Evolutionary conservation across 106 monocot species (phyloP).

Genomic region (Ottelia alismoides): DNA sequence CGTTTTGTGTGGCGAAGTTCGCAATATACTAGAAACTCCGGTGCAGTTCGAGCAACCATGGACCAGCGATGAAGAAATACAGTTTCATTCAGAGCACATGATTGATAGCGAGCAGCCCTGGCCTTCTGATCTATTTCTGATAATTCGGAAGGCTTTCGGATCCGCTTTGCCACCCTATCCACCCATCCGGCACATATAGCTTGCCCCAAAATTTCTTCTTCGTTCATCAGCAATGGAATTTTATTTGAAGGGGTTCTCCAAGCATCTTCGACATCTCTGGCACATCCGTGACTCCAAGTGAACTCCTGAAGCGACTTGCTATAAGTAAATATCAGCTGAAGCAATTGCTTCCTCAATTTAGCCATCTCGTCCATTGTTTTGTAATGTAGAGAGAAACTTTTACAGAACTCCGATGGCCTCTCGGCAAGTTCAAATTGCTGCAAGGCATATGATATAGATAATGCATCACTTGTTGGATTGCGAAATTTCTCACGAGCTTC

Average conservation of each 20-base stretch:
- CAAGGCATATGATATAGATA: constrained; percentile 69
- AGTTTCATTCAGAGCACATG: constrained; percentile 48
- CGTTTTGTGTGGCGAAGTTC: constrained; percentile 62
- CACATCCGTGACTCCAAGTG: constrained; percentile 43
- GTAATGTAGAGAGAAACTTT: constrained; percentile 42
- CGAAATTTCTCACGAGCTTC: constrained; percentile 45
- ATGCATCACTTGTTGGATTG: constrained; percentile 73
- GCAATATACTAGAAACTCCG: constrained; percentile 71
- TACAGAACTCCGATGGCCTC: constrained; percentile 52
- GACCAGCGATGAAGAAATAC: constrained; percentile 75
- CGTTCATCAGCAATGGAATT: constrained; percentile 42
- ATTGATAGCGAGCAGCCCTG: constrained; percentile 43
- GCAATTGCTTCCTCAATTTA: constrained; percentile 82
- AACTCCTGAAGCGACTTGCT: constrained; percentile 35
- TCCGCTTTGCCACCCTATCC: constrained; percentile 72
- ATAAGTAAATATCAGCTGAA: constrained; percentile 51
- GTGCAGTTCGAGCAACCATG: constrained; percentile 57
- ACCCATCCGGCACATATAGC: constrained; percentile 97
- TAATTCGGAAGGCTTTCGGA: constrained; percentile 12
- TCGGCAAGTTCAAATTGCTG: constrained; percentile 64
- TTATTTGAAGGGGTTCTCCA: constrained; percentile 41
- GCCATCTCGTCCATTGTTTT: constrained; percentile 98
- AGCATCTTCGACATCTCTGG: constrained; percentile 41
- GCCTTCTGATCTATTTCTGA: constrained; percentile 41
- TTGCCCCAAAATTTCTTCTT: constrained; percentile 77